Percentiles rank a stretch among this genome's conserved stretches.
phyloP scores from a whole-genome alignment of 2,329 filamentous ascomycete species.

The Colletotrichum tropicale region DNA sequence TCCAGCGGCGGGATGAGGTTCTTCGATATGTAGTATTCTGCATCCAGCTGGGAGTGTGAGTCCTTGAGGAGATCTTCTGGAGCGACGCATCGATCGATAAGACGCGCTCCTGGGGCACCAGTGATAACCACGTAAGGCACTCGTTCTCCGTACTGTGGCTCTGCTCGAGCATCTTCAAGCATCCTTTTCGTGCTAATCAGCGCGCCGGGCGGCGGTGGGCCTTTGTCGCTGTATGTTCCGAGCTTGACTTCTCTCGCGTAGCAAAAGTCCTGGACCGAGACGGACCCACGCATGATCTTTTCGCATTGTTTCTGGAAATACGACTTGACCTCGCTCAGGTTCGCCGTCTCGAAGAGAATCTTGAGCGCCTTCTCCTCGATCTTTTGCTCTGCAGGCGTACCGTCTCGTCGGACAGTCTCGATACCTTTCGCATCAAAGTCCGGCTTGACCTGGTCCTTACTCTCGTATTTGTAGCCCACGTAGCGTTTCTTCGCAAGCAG shows the following conservation, averaged over 20 bases:
- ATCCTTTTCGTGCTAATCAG: slow-evolving; percentile 86
- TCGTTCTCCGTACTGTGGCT: slow-evolving; percentile 94
- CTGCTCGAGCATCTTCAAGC: slow-evolving; percentile 82
- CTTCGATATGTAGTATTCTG: slow-evolving; percentile 96
- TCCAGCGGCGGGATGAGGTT: slow-evolving; percentile 95
- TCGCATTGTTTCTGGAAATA: slow-evolving; percentile 91
- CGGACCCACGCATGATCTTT: slow-evolving; percentile 88
- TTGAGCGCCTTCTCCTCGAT: slow-evolving; percentile 93
- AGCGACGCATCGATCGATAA: slow-evolving; percentile 89
- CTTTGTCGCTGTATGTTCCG: slow-evolving; percentile 84
- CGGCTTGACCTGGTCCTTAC: slow-evolving; percentile 73
- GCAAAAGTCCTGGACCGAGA: slow-evolving; percentile 95
- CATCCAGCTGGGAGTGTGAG: slow-evolving; percentile 81
- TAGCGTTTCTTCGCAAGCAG: slow-evolving; percentile 97
- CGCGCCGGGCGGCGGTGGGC: slow-evolving; percentile 82
- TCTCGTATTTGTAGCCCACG: slow-evolving; percentile 96
- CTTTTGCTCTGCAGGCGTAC: slow-evolving; percentile 93
- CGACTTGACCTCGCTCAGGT: slow-evolving; percentile 84
- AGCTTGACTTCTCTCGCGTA: slow-evolving; percentile 92
- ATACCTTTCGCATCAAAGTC: slow-evolving; percentile 99
- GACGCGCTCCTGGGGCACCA: slow-evolving; percentile 81
- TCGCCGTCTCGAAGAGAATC: slow-evolving; percentile 86
- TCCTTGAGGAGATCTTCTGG: slow-evolving; percentile 82
- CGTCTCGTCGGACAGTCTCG: slow-evolving; percentile 93
- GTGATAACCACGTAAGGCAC: slow-evolving; percentile 94